Conservation (phyloP, 1,284 basidiomycete species). For the Moesziomyces antarcticus region DNA sequence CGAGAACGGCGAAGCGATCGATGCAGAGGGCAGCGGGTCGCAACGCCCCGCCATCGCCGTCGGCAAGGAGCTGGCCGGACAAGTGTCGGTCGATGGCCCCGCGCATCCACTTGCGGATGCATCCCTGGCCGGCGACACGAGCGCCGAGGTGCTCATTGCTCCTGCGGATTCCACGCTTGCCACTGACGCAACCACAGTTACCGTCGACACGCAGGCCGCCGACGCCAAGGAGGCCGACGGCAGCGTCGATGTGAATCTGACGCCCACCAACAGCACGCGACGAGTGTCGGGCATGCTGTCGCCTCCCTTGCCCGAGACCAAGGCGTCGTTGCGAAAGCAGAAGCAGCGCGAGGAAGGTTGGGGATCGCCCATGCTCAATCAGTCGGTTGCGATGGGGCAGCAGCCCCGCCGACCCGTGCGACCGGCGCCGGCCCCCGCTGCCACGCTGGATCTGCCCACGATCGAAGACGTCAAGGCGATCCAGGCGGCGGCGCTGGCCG, state of each 20-base stretch:
- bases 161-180: conserved; percentile 17
- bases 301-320: conserved; percentile 40
- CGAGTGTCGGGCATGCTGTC: conserved; percentile 34
- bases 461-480: conserved; percentile 65
- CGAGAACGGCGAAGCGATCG: conserved; percentile 45
- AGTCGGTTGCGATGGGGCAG: conserved; percentile 3
- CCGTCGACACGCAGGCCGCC: not conserved
- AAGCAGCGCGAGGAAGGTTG: conserved; percentile 54
- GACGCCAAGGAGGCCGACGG: not conserved
- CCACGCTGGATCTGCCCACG: conserved; percentile 62
- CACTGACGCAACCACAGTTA: not conserved
- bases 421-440: conserved; percentile 52
- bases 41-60: conserved; percentile 11
- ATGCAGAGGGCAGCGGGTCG: conserved; percentile 34
- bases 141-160: conserved; percentile 28
- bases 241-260: conserved; percentile 22
- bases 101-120: conserved; percentile 40
- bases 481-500: conserved; percentile 55
- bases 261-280: conserved; percentile 37
- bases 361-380: conserved; percentile 28
- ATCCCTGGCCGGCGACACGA: conserved; percentile 26
- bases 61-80: conserved; percentile 19
- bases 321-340: conserved; percentile 53
- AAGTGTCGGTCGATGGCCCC: conserved; percentile 34
- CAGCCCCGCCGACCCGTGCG: conserved; percentile 25